Base-by-base conservation (phyloP, 208 protist species). In the Crithidia mellificae region DNA sequence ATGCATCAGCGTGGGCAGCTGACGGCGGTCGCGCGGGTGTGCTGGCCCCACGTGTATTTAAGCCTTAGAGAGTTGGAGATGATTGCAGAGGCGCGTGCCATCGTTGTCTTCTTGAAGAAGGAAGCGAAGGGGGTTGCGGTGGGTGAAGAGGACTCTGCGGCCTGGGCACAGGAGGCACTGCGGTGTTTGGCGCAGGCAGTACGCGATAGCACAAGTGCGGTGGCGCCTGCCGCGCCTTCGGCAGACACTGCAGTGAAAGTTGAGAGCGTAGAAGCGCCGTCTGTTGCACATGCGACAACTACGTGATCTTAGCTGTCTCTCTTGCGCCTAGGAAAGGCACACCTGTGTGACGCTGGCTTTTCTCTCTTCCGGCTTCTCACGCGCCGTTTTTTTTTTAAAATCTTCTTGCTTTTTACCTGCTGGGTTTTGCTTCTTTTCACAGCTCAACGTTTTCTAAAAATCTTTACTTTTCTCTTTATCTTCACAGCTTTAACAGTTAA, bases 41-140 rank as follows among this genome's bases (percentile, higher is more conserved):
- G 69, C 19, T 88, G 83, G 77, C 77, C 70, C 2, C 84, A 82
- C 49, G 75, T 92, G 8, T 63, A 80, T 44, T n/a, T 67, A 38
- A 84, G 80, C 43, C 68, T 95, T 15, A 39, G 66, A 2, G 74
- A 75, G 15, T 62, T 95, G 2, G 63, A 57, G 24, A 65, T 91
- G 36, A 6, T 12, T 17, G 49, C 68, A 0, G 82, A 92, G 68
- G 80, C 74, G 3, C 67, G 63, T 19, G 63, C 80, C 3, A 59
- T 92, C 12, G 47, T 63, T 9, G 17, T 46, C 6, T 95, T 92
- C 43, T 84, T 92, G 39, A 55, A 61, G n/a, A 74, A 71, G 25
- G 75, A 87, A 46, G 63, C 49, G 5, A 76, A 71, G 55, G 24
- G 8, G 15, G 36, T 12, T 41, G 4, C 39, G 25, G 12, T 12